phyloP scores from a whole-genome alignment of 176 grass and related monocot species.

The Carex parvula region DNA sequence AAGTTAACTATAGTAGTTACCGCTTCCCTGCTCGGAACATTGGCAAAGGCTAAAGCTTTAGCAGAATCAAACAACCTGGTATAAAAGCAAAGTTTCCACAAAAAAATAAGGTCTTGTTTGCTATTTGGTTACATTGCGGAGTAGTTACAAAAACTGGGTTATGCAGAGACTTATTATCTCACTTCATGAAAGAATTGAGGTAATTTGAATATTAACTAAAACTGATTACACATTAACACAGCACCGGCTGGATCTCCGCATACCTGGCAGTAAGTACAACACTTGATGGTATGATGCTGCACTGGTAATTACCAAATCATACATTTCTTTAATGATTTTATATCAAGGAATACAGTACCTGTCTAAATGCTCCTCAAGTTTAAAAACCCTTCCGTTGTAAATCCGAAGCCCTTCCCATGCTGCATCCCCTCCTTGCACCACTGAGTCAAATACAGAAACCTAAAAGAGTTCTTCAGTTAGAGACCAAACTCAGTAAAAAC shows the following conservation, averaged over 20 bases:
- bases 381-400: conserved; percentile 87
- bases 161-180: background rate
- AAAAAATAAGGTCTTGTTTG: background rate
- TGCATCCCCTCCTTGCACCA: conserved; percentile 99
- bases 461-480: conserved; percentile 41
- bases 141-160: background rate
- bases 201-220: background rate
- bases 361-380: conserved; percentile 96
- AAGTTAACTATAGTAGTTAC: conserved; percentile 37
- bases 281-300: background rate
- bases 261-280: background rate
- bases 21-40: conserved; percentile 72
- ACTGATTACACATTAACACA: background rate
- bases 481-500: background rate
- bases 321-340: background rate
- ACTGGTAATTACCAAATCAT: background rate
- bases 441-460: conserved; percentile 96
- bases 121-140: background rate
- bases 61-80: conserved; percentile 91
- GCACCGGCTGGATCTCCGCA: too few relatives aligned
- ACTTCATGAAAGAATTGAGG: background rate
- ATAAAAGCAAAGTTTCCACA: background rate
- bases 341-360: conserved; percentile 39
- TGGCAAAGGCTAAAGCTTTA: conserved; percentile 88
- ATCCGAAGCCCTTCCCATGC: conserved; percentile 94